Conservation (phyloP, 208 protist genomes). For the Acanthamoeba healyi region DNA sequence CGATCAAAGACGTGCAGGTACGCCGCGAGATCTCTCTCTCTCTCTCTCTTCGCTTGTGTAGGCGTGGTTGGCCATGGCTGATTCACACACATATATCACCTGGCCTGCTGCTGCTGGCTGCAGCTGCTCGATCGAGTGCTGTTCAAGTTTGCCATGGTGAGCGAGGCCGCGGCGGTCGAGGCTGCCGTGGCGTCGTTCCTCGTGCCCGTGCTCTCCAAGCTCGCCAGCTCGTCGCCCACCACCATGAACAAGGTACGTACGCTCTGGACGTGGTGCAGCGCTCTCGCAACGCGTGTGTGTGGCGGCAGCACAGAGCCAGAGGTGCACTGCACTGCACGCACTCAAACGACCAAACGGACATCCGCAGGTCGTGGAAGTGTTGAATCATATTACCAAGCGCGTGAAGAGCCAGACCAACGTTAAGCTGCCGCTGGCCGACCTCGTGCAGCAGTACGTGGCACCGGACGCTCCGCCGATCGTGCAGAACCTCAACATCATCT, state of each 20-base stretch:
- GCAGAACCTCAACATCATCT: constrained; percentile 84
- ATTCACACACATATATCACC: no score
- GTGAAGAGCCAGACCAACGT: constrained; percentile 70
- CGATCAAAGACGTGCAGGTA: neutral
- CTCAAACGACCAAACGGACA: no score
- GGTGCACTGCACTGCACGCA: no score
- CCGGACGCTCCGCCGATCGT: neutral
- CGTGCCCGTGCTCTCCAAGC: constrained; percentile 72
- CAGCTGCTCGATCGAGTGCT: constrained; percentile 73
- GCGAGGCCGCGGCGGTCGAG: constrained; percentile 23
- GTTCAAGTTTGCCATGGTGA: constrained; percentile 68
- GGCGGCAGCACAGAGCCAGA: no score
- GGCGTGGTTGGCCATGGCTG: neutral
- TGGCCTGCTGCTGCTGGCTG: no score
- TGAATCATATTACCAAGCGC: constrained; percentile 83
- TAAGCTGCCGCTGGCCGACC: constrained; percentile 73
- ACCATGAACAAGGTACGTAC: constrained; percentile 50
- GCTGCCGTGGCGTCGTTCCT: constrained; percentile 68
- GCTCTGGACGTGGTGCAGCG: constrained; percentile 33
- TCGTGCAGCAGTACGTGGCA: constrained; percentile 75
- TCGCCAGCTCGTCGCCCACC: constrained; percentile 54
- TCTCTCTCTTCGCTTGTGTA: neutral
- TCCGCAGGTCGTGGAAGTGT: constrained; percentile 80
- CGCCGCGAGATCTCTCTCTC: neutral
- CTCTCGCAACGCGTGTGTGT: no score